phyloP scores from a whole-genome alignment of 495 filamentous ascomycete species.

The Talaromyces proteolyticus region DNA sequence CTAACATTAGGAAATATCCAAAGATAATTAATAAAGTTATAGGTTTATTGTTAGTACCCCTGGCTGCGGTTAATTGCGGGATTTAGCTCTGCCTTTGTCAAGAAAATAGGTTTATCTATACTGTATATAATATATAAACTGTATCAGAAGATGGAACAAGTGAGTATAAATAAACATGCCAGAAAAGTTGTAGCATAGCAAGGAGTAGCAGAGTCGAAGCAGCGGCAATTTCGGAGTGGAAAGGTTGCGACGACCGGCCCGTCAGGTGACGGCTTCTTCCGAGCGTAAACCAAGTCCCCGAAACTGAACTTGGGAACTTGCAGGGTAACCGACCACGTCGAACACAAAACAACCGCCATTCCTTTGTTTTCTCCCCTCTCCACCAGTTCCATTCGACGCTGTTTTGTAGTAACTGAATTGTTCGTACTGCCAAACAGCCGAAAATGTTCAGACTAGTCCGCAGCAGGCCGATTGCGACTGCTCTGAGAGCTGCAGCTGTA shows the following conservation, averaged over 20 bases:
- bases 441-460: conserved; percentile 72
- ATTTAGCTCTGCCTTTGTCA: too few relatives aligned
- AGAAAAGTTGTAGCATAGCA: neutral
- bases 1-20: too few relatives aligned
- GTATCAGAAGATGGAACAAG: too few relatives aligned
- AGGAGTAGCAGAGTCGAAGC: too few relatives aligned
- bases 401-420: conserved; percentile 11
- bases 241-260: neutral
- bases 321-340: neutral
- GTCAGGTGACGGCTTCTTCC: conserved; percentile 8
- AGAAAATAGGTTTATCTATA: too few relatives aligned
- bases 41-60: too few relatives aligned
- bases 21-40: too few relatives aligned
- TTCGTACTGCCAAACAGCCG: conserved; percentile 8
- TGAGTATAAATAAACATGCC: too few relatives aligned
- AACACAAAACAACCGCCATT: neutral
- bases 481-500: conserved; percentile 60
- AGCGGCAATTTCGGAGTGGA: too few relatives aligned
- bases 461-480: conserved; percentile 60
- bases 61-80: too few relatives aligned
- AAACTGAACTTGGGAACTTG: neutral
- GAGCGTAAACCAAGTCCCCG: neutral
- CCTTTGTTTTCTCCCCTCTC: conserved; percentile 14
- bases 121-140: too few relatives aligned
- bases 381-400: neutral